Evolutionary conservation across 208 protist species (phyloP), one percentile per base, ranked within the genome.

Genomic region (Wallacemonas sp.): DNA sequence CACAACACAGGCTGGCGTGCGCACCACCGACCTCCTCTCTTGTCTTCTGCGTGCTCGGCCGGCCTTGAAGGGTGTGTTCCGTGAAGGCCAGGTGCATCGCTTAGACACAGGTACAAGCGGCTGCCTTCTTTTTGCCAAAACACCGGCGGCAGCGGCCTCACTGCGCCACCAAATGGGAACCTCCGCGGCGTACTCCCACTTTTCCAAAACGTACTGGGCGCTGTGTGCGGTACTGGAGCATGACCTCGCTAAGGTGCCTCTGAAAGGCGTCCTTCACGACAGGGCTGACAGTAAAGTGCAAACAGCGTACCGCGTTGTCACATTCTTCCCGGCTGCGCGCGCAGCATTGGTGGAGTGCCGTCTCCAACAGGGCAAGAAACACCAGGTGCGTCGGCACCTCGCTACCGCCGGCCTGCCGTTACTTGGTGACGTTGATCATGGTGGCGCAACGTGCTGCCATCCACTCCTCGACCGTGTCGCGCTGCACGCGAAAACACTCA

Each of bases 331-430:
- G 1, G 15, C 36, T 19, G 48, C 71, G 10, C 76, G 86, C 8
- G 44, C 87, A 1, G 86, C 77, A 32, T 71, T 92, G 32, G 76
- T 95, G 71, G 76, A 91, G 73, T 93, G 86, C 52, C 74, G 79
- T 4, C 83, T 95, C 42, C 76, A 88, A 62, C 86, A 93, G 30
- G 89, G 89, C 19, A 93, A 92, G 71, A 91, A 92, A 66, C 89
- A 95, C 54, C 89, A 95, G 55, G 80, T 95, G 42, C 79, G 89
- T 12, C 81, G 89, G 1, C 89, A 95, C 61, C 69, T 95, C 3
- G 84, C 89, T 8, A 65, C 79, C 8, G 63, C 61, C 0, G 89
- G 89, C 4, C 45, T 95, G 32, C 89, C 89, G 0, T 79, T 95
- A 44, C 58, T 92, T 10, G 82, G 80, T 30, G 89, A 95, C 54